Evolutionary conservation across 2,329 filamentous ascomycete genomes (phyloP).

Genomic region (Exutisphaerella laricina): DNA sequence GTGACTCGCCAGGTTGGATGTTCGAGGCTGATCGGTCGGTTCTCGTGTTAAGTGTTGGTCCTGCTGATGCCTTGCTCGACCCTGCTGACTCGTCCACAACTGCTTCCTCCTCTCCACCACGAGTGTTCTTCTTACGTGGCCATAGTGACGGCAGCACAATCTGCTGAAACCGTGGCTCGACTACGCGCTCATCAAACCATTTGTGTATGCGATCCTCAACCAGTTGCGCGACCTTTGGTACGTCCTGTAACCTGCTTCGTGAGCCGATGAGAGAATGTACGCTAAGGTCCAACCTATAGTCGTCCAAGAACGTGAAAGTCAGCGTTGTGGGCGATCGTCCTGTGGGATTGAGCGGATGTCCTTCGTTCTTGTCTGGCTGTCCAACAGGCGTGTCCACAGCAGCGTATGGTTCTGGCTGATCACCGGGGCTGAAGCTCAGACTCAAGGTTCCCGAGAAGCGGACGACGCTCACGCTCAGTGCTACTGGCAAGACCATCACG

Average conservation of each 20-base stretch:
- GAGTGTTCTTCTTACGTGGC: constrained; percentile 77
- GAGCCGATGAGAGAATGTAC: constrained; percentile 74
- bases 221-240: constrained; percentile 81
- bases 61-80: constrained; percentile 5
- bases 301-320: constrained; percentile 87
- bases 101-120: constrained; percentile 60
- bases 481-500: constrained; percentile 85
- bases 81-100: constrained; percentile 37
- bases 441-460: constrained; percentile 92
- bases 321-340: constrained; percentile 62
- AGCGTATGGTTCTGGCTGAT: constrained; percentile 30
- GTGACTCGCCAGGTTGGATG: constrained; percentile 6
- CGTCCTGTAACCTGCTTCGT: constrained; percentile 73
- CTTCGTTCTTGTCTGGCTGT: constrained; percentile 28
- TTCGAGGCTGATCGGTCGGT: constrained; percentile 9
- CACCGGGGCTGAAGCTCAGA: constrained; percentile 79
- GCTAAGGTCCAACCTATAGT: constrained; percentile 78
- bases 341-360: constrained; percentile 40
- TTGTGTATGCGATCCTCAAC: constrained; percentile 73
- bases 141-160: constrained; percentile 77
- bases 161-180: constrained; percentile 81
- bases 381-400: constrained; percentile 23
- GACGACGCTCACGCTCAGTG: constrained; percentile 83
- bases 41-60: constrained; percentile 13
- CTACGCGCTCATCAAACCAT: constrained; percentile 83